A percentile compares a stretch with the other conserved stretches of the same genome.
phyloP scores from a whole-genome alignment of 805 yeast species.

The Starmerella vaccinii region DNA sequence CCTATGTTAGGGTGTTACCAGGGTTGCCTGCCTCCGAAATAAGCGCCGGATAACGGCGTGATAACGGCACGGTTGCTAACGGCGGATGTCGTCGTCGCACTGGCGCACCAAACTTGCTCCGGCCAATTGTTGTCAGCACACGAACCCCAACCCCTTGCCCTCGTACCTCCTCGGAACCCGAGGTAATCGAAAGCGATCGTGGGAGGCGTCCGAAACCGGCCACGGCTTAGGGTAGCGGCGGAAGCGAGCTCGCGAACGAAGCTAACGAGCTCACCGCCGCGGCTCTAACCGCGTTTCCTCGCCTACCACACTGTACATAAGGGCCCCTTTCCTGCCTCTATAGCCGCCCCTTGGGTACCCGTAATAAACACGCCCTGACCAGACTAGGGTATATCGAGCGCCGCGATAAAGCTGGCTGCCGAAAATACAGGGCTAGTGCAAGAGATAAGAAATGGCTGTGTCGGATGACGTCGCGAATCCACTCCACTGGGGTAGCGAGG shows the following conservation, averaged over 20 bases:
- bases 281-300: too few relatives aligned
- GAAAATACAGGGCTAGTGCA: background rate
- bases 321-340: too few relatives aligned
- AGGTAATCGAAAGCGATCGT: background rate
- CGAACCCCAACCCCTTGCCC: background rate
- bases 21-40: too few relatives aligned
- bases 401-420: background rate
- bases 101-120: background rate
- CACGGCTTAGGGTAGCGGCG: constrained; percentile 1
- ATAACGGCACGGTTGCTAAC: background rate
- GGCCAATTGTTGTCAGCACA: background rate
- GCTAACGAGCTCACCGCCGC: too few relatives aligned
- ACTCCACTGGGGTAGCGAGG: too few relatives aligned
- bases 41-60: background rate
- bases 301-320: too few relatives aligned
- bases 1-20: too few relatives aligned
- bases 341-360: too few relatives aligned
- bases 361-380: too few relatives aligned
- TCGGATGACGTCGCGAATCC: too few relatives aligned
- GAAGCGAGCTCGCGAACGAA: too few relatives aligned
- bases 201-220: background rate
- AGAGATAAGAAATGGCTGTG: background rate
- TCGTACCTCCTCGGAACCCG: background rate
- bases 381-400: background rate
- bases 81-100: background rate